phyloP scores from a whole-genome alignment of 2,329 filamentous ascomycete genomes.

The Cercospora brassicicola region DNA sequence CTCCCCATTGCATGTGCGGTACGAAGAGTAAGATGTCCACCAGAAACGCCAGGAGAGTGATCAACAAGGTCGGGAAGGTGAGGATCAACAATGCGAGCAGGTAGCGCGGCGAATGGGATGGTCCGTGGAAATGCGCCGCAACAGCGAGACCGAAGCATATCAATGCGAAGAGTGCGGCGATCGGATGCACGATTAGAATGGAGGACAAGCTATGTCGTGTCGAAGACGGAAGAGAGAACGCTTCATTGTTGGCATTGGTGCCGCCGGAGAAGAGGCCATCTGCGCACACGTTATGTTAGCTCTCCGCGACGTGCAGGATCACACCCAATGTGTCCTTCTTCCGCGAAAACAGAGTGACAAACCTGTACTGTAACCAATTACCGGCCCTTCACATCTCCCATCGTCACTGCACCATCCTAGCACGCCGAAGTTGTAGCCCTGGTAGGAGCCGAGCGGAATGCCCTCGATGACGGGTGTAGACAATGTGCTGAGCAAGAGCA shows the following conservation, averaged over 20 bases:
- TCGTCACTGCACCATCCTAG: conserved; percentile 78
- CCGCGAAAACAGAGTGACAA: conserved; percentile 41
- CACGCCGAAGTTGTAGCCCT: conserved; percentile 81
- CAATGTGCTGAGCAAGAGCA: conserved; percentile 83
- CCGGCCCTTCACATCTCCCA: conserved; percentile 65
- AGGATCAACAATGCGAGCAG: conserved; percentile 83
- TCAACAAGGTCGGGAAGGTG: conserved; percentile 77
- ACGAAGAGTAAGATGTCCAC: conserved; percentile 94
- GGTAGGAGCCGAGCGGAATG: conserved; percentile 78
- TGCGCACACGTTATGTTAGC: conserved; percentile 27
- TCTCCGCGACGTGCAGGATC: not conserved
- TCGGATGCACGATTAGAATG: conserved; percentile 87
- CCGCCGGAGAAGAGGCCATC: conserved; percentile 50
- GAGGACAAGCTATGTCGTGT: conserved; percentile 72
- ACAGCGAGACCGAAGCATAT: conserved; percentile 78
- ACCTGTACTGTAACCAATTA: conserved; percentile 86
- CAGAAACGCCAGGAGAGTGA: conserved; percentile 82
- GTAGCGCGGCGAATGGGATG: conserved; percentile 86
- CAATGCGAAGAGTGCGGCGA: conserved; percentile 82
- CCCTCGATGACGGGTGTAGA: conserved; percentile 84
- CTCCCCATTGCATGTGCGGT: conserved; percentile 89
- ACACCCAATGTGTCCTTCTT: not conserved
- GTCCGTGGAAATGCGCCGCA: conserved; percentile 80
- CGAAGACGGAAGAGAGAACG: conserved; percentile 64
- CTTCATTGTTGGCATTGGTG: conserved; percentile 38